phyloP scores from a whole-genome alignment of 164 flowering plant genomes.

The Tetrastigma voinierianum region DNA sequence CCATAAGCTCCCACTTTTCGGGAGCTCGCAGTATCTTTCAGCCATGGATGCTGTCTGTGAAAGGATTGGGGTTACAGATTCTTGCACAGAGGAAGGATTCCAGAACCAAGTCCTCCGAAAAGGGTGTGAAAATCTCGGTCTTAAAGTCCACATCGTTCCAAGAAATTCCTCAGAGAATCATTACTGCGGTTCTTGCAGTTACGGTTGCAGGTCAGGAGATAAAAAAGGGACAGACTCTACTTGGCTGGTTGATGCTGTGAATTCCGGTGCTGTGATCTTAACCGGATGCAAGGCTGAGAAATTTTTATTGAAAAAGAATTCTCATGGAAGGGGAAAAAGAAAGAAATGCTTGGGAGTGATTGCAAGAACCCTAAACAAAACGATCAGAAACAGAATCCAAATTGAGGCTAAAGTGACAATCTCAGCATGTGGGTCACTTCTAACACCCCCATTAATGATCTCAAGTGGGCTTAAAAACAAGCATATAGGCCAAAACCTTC shows the following conservation, averaged over 20 bases:
- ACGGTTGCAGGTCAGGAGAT: constrained; percentile 61
- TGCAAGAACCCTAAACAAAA: constrained; percentile 30
- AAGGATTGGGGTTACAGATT: constrained; percentile 58
- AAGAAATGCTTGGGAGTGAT: constrained; percentile 63
- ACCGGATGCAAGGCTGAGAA: constrained; percentile 71
- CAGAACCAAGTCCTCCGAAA: constrained; percentile 61
- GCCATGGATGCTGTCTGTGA: constrained; percentile 69
- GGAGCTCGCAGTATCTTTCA: constrained; percentile 32
- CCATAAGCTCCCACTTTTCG: constrained; percentile 40
- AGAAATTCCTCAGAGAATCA: constrained; percentile 60
- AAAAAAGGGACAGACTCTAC: constrained; percentile 67
- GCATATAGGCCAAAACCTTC: constrained; percentile 53
- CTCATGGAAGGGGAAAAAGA: constrained; percentile 13
- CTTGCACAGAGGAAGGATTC: constrained; percentile 53
- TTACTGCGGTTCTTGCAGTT: constrained; percentile 66
- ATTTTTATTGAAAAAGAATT: constrained; percentile 44
- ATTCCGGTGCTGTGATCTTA: constrained; percentile 63
- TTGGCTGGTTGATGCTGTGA: constrained; percentile 80
- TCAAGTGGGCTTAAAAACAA: constrained; percentile 59
- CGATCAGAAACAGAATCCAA: constrained; percentile 36
- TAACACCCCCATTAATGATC: constrained; percentile 68
- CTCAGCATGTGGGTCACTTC: constrained; percentile 73
- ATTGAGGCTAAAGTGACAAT: constrained; percentile 66
- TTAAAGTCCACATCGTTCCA: constrained; percentile 49
- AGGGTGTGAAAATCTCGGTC: constrained; percentile 68